Conservation (phyloP, 495 filamentous ascomycete species). For the Penicillium steckii region DNA sequence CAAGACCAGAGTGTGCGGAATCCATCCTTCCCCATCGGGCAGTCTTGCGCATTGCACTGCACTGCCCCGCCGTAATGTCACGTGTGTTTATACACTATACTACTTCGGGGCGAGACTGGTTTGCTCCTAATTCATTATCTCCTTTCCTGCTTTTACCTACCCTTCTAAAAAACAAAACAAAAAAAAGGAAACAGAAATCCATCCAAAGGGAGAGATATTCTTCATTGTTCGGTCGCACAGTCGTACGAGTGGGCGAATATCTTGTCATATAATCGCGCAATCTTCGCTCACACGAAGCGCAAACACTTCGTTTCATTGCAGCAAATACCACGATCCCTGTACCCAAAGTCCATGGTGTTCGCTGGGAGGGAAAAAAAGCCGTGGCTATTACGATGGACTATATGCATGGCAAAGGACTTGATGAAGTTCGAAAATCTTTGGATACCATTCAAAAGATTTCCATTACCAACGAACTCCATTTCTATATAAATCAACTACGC, state of each 20-base stretch:
- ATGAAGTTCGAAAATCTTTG: constrained; percentile 20
- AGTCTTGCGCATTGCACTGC: constrained; percentile 12
- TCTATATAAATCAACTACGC: constrained; percentile 21
- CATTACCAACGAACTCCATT: constrained; percentile 16
- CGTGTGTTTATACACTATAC: neutral
- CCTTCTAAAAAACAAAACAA: too few species aligned
- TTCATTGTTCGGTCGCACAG: neutral
- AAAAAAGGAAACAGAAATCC: too few species aligned
- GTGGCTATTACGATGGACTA: constrained; percentile 29
- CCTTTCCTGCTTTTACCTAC: too few species aligned
- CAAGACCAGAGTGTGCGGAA: constrained; percentile 29
- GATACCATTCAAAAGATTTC: constrained; percentile 15
- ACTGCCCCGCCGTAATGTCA: constrained; percentile 21
- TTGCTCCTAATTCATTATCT: too few species aligned
- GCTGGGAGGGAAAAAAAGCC: constrained; percentile 14
- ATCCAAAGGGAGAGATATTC: too few species aligned
- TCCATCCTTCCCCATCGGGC: constrained; percentile 24
- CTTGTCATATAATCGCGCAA: constrained; percentile 7
- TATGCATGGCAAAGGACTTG: constrained; percentile 26
- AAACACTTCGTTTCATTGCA: constrained; percentile 21
- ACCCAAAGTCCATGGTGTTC: constrained; percentile 21
- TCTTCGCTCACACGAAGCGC: constrained; percentile 5
- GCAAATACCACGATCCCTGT: constrained; percentile 30
- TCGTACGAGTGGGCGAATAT: constrained; percentile 6
- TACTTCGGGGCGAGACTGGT: neutral